Evolutionary conservation across 148 eudicot genomes (phyloP), one percentile per base, ranked within the genome.

Genomic region (Linanthus parryae): DNA sequence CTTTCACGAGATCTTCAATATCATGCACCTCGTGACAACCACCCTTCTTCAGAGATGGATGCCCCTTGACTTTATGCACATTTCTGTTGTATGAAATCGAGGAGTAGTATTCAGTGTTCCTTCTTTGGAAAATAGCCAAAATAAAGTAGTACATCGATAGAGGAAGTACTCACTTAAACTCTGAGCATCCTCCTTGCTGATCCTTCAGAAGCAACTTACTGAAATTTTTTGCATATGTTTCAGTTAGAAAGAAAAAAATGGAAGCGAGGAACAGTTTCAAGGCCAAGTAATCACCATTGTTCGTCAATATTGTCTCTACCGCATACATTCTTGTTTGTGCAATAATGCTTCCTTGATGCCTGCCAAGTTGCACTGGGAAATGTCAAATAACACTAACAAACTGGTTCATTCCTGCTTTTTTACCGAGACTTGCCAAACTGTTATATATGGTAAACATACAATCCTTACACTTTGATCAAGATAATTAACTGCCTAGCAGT

Each of bases 281-380:
- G 17, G 48, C 20, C 46, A 22, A 65, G 61, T 37, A 62, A 49
- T 56, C 34, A 84, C 99, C 99, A 92, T 67, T 88, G 81, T 59
- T 88, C 96, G 40, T 92, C 96, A 31, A 92, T 47, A 57, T 84
- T 84, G 26, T 77, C 80, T 20, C 34, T 59, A 26, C 81, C 79
- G 27, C 80, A 69, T 12, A 82, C 56, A 12, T 40, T 42, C 34
- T 51, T 47, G 55, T 87, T 92, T 50, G 99, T 92, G 74, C 99
- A 92, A 61, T 92, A 92, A 57, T 82, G 96, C 65, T 87, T 92
- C 65, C 94, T 73, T 43, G 99, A 84, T 55, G 84, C 99, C 99
- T 92, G 80, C 68, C 39, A 68, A 67, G 40, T 28, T 39, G 3
- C 16, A 24, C 27, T 30, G 28, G 15, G 10, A 34, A 57, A 30